Conservation (phyloP, 2,329 filamentous ascomycete species). For the Xylaria sp. region DNA sequence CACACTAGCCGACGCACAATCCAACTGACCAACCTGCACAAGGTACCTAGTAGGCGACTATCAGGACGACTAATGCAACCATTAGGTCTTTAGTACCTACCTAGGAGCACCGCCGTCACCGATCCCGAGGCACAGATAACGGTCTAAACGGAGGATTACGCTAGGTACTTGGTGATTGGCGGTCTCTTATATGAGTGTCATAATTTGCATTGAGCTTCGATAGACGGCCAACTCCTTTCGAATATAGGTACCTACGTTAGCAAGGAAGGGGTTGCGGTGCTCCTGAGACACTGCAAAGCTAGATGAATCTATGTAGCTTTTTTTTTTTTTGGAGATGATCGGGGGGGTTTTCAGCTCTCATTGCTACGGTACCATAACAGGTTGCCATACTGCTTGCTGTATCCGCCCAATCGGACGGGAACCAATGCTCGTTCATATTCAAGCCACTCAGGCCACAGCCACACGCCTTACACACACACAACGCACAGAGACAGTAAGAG, state of each 20-base stretch:
- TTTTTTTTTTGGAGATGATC: slow-evolving; percentile 8
- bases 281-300: slow-evolving; percentile 6
- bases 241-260: not conserved
- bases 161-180: too few species aligned
- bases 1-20: too few species aligned
- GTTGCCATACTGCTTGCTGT: too few species aligned
- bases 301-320: slow-evolving; percentile 7
- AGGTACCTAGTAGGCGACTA: too few species aligned
- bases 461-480: not conserved
- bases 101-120: too few species aligned
- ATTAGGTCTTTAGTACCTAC: too few species aligned
- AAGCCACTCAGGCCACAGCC: not conserved
- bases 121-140: too few species aligned
- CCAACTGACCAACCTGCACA: too few species aligned
- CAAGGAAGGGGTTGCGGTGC: not conserved
- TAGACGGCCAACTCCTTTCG: not conserved
- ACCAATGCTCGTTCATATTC: not conserved
- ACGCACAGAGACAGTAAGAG: not conserved
- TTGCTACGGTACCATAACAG: slow-evolving; percentile 13
- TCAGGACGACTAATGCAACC: too few species aligned
- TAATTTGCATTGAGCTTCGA: too few species aligned
- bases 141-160: too few species aligned
- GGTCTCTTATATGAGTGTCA: too few species aligned
- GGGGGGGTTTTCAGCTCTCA: slow-evolving; percentile 21
- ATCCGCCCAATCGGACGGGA: slow-evolving; percentile 1